These are phyloP conservation scores for Nannochloropsis gaditana DNA, from an alignment of 108 stramenopile species.

Conservation along the genomic window DNA sequence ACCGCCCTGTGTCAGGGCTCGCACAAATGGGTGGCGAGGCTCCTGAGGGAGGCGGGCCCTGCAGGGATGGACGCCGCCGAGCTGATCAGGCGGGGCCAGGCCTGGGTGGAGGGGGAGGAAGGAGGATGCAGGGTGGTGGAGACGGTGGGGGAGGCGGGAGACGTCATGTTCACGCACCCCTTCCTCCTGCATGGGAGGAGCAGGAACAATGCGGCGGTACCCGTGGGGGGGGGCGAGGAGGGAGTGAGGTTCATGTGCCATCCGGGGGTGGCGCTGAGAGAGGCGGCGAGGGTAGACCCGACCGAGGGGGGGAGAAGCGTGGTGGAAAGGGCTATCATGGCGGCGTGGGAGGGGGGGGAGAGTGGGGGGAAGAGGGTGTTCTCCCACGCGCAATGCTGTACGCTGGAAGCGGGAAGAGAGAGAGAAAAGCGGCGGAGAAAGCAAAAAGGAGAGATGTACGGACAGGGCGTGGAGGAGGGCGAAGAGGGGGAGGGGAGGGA, in stretches of 20 bases:
- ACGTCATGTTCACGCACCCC: conserved; percentile 18
- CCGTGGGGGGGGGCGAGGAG: background rate
- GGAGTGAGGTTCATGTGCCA: conserved; percentile 22
- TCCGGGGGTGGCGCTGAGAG: background rate
- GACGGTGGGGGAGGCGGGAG: conserved; percentile 20
- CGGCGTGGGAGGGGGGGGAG: background rate
- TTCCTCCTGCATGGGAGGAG: conserved; percentile 19
- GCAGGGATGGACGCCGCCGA: background rate
- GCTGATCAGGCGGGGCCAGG: background rate
- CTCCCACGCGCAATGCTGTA: background rate
- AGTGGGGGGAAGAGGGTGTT: background rate
- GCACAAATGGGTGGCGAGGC: background rate
- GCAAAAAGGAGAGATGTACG: background rate
- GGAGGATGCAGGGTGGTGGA: background rate
- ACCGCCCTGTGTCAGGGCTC: conserved; percentile 21
- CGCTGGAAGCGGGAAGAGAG: background rate
- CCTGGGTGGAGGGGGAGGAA: background rate
- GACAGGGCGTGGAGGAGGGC: background rate
- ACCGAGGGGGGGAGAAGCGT: background rate
- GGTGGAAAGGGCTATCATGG: conserved; percentile 16
- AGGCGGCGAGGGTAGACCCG: background rate
- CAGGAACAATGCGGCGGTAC: background rate
- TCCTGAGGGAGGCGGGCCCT: background rate
- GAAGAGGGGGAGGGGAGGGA: background rate
- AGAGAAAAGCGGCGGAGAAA: background rate